Evolutionary conservation across 805 yeast genomes (phyloP).

Genomic region (Cyberlindnera samutprakarnensis): DNA sequence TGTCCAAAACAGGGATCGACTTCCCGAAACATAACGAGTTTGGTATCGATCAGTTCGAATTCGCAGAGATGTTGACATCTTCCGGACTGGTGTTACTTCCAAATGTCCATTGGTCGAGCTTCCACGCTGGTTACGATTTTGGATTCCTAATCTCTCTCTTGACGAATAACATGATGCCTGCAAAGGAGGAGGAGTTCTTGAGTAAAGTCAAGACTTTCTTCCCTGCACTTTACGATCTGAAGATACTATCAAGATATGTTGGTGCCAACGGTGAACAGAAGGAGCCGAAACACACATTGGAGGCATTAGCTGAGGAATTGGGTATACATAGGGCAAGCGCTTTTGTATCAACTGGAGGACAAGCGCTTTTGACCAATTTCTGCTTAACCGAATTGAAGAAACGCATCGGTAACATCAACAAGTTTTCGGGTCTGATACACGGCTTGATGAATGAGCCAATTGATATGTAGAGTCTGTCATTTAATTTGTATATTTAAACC

Average conservation of each 20-base stretch:
- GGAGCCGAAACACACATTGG: conserved; percentile 39
- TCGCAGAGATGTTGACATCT: conserved; percentile 78
- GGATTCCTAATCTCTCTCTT: conserved; percentile 80
- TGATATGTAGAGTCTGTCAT: too few relatives aligned
- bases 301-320: conserved; percentile 62
- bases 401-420: conserved; percentile 27
- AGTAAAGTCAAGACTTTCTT: conserved; percentile 65
- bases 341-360: conserved; percentile 55
- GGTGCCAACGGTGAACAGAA: conserved; percentile 8
- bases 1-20: conserved; percentile 77
- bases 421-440: conserved; percentile 44
- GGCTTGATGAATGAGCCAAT: conserved; percentile 38
- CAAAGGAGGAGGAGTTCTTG: conserved; percentile 69
- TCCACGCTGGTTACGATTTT: conserved; percentile 90
- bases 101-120: conserved; percentile 77
- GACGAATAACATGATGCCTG: conserved; percentile 71
- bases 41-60: conserved; percentile 74
- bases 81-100: conserved; percentile 75
- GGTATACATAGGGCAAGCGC: conserved; percentile 53
- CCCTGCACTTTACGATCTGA: conserved; percentile 81
- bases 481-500: too few relatives aligned
- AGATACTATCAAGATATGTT: conserved; percentile 34
- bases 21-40: conserved; percentile 62
- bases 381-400: conserved; percentile 49
- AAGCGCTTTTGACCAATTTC: conserved; percentile 52